These are phyloP conservation scores for Coemansia furcata DNA, from an alignment of 192 early-diverging fungal genomes.

Conservation along the genomic window DNA sequence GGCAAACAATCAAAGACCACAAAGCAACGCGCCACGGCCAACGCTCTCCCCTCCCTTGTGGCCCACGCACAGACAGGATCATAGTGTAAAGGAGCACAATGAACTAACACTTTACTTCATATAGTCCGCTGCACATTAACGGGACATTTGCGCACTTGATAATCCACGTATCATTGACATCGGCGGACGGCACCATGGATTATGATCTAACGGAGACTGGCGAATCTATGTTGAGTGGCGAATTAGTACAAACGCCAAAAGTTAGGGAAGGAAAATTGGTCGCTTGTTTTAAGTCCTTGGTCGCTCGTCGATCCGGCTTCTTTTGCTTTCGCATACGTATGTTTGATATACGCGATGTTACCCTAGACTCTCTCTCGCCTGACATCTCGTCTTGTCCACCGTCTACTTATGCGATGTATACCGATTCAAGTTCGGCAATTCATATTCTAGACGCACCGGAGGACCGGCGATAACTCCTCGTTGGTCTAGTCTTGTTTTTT, in stretches of 20 bases:
- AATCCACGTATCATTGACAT: conserved; percentile 17
- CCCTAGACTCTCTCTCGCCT: neutral
- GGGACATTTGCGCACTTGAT: conserved; percentile 16
- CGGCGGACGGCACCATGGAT: conserved; percentile 35
- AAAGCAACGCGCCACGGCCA: neutral
- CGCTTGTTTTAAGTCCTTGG: conserved; percentile 10
- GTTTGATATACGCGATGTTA: conserved; percentile 21
- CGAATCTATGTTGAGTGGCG: conserved; percentile 19
- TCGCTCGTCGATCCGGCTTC: conserved; percentile 9
- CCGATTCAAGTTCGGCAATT: neutral
- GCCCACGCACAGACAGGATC: neutral
- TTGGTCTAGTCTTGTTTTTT: neutral
- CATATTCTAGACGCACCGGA: neutral
- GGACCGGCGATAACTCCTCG: neutral
- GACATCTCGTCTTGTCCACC: neutral
- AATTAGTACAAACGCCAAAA: conserved; percentile 1
- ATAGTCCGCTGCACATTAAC: conserved; percentile 21
- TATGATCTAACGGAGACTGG: conserved; percentile 14
- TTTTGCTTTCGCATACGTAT: conserved; percentile 29
- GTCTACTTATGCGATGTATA: neutral
- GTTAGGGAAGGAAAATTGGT: conserved; percentile 20
- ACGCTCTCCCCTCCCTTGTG: neutral
- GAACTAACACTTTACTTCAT: neutral
- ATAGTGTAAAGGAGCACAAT: neutral
- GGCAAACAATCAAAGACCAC: neutral